Percentiles rank a stretch among this genome's conserved stretches.
Evolutionary conservation across 768 basidiomycete species (phyloP).

Genomic region (Trametes maxima): DNA sequence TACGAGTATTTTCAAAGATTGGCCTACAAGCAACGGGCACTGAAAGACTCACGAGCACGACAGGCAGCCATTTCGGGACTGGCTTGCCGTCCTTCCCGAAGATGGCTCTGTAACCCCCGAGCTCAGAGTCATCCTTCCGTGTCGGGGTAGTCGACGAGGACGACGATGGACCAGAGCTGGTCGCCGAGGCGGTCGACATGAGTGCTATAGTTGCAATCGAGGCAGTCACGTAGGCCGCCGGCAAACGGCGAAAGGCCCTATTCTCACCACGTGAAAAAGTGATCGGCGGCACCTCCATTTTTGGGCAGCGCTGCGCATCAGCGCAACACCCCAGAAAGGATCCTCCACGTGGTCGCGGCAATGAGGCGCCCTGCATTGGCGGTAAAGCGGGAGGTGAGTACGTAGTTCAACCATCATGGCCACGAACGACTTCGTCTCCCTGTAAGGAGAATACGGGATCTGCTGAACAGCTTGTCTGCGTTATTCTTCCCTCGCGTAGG

Average conservation of each 20-base stretch:
- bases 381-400: too few relatives aligned
- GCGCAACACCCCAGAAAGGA: neutral
- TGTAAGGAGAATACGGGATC: too few relatives aligned
- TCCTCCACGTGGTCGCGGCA: too few relatives aligned
- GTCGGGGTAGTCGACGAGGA: neutral
- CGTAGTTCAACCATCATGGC: too few relatives aligned
- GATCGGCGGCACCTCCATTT: neutral
- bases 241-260: neutral
- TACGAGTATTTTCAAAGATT: neutral
- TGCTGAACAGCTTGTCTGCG: too few relatives aligned
- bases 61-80: slow-evolving; percentile 35
- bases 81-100: slow-evolving; percentile 20
- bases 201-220: neutral
- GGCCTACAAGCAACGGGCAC: neutral
- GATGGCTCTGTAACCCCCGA: neutral
- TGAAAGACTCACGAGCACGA: slow-evolving; percentile 31
- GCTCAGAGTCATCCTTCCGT: neutral
- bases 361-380: too few relatives aligned
- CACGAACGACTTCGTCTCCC: too few relatives aligned
- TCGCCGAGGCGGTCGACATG: neutral
- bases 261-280: neutral
- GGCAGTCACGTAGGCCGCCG: neutral
- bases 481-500: too few relatives aligned
- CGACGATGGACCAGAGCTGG: neutral
- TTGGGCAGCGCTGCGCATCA: neutral